Evolutionary conservation across 106 monocot species (phyloP).

Genomic region (Agapanthus africanus): DNA sequence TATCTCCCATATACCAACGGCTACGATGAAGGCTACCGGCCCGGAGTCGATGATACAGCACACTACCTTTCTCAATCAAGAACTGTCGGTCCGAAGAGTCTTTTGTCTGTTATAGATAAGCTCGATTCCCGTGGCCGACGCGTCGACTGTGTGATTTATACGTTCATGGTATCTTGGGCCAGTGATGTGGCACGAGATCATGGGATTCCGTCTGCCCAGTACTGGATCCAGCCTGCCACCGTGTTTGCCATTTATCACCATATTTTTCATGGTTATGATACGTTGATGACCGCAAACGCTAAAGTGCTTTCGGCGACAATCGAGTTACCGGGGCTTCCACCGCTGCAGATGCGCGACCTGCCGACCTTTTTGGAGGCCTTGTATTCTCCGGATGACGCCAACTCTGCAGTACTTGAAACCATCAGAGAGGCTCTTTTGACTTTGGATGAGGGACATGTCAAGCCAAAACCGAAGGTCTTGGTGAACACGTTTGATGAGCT

Average conservation of each 20-base stretch:
- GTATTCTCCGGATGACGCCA: too few species aligned
- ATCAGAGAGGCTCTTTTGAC: background rate
- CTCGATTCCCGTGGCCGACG: background rate
- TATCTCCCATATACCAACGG: background rate
- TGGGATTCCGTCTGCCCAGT: background rate
- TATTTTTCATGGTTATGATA: background rate
- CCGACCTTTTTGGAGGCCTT: background rate
- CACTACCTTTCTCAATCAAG: background rate
- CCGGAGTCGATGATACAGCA: background rate
- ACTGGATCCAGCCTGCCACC: constrained; percentile 8
- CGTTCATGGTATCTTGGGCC: background rate
- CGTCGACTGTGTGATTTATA: background rate
- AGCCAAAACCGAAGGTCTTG: background rate
- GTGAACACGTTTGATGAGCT: constrained; percentile 21
- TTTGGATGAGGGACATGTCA: background rate
- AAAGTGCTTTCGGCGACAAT: background rate
- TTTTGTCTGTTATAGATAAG: background rate
- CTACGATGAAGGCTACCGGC: background rate
- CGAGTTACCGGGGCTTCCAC: background rate
- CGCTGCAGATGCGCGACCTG: background rate
- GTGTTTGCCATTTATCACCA: background rate
- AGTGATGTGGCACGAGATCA: background rate
- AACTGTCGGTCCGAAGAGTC: background rate
- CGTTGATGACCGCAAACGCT: background rate
- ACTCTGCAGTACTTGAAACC: background rate